Conservation (phyloP, 768 basidiomycete genomes). For the Lactarius hengduanensis region DNA sequence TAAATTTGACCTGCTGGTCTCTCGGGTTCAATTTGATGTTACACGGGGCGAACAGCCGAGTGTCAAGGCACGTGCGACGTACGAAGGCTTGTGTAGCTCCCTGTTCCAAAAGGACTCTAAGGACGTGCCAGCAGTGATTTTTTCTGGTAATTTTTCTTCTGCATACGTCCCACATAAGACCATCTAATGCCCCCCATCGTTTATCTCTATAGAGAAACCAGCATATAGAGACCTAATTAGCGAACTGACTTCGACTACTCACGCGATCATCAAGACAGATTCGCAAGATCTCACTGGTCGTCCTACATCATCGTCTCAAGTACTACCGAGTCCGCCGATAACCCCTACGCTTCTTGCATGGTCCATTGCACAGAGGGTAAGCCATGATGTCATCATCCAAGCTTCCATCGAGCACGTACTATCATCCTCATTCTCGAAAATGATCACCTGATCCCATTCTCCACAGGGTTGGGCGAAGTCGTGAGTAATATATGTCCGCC, state of each 20-base stretch:
- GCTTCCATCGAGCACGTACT: constrained; percentile 14
- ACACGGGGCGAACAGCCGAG: neutral
- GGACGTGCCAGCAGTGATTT: neutral
- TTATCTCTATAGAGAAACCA: neutral
- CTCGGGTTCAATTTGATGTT: neutral
- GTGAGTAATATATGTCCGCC: constrained; percentile 4
- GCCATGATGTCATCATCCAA: neutral
- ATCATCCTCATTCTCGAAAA: neutral
- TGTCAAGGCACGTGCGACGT: neutral
- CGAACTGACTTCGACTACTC: neutral
- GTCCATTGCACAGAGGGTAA: constrained; percentile 17
- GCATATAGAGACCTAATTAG: neutral
- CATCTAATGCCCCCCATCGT: neutral
- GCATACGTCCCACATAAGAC: neutral
- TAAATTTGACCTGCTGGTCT: constrained; percentile 3
- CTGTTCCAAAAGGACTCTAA: neutral
- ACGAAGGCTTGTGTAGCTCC: neutral
- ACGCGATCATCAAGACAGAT: neutral
- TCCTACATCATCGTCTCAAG: neutral
- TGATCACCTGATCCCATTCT: neutral
- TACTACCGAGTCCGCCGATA: neutral
- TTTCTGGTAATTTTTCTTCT: constrained; percentile 9
- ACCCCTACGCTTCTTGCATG: constrained; percentile 10
- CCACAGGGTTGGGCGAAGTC: constrained; percentile 13
- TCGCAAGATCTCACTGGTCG: neutral